Conservation (phyloP, 495 filamentous ascomycete genomes). For the Penicillium odoratum region DNA sequence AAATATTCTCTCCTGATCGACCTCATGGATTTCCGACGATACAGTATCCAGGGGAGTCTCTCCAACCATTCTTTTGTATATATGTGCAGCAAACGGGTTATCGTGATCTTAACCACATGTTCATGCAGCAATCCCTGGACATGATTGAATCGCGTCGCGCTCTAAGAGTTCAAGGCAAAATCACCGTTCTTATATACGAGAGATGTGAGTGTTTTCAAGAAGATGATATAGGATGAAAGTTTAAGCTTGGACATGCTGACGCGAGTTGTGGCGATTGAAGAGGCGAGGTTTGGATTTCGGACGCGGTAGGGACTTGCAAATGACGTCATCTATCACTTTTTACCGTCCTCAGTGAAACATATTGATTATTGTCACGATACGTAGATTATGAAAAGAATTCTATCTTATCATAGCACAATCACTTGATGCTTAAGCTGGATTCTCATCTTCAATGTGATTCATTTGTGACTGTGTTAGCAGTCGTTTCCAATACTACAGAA, state of each 20-base stretch:
- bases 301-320: background rate
- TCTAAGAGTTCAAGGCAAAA: background rate
- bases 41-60: background rate
- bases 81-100: background rate
- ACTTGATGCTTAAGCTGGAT: too few species aligned
- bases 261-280: background rate
- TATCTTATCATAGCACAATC: too few species aligned
- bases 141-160: background rate
- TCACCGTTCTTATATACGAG: too few species aligned
- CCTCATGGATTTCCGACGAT: background rate
- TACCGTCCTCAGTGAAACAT: too few species aligned
- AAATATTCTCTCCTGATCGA: constrained; percentile 14
- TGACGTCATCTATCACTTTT: background rate
- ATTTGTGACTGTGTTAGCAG: too few species aligned
- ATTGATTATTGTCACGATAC: too few species aligned
- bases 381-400: too few species aligned
- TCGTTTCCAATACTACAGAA: too few species aligned
- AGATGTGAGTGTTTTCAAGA: too few species aligned
- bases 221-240: too few species aligned
- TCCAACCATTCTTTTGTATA: background rate
- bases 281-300: background rate
- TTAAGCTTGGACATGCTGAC: too few species aligned
- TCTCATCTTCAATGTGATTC: too few species aligned
- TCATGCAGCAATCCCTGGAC: background rate
- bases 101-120: background rate